phyloP scores from a whole-genome alignment of 1,284 basidiomycete genomes.

The Xerocomus minutiporus region DNA sequence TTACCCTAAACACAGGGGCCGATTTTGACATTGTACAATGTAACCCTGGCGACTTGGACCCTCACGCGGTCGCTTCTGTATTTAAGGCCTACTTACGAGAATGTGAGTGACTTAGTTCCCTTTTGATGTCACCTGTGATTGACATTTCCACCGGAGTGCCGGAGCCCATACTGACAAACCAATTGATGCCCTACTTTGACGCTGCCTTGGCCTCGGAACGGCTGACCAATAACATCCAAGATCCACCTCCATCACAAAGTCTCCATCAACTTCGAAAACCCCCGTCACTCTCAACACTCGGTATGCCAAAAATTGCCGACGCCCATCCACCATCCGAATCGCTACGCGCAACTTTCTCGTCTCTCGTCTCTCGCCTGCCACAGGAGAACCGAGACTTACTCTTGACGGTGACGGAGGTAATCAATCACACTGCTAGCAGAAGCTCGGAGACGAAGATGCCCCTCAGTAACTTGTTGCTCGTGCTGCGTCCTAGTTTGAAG shows the following conservation, averaged over 20 bases:
- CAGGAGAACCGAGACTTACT: slow-evolving; percentile 69
- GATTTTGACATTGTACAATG: slow-evolving; percentile 78
- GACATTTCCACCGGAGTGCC: slow-evolving; percentile 54
- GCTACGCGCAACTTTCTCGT: slow-evolving; percentile 49
- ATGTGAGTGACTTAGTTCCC: slow-evolving; percentile 43
- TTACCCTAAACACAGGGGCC: slow-evolving; percentile 49
- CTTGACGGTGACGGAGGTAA: slow-evolving; percentile 67
- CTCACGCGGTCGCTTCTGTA: slow-evolving; percentile 85
- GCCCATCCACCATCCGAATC: slow-evolving; percentile 54
- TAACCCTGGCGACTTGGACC: slow-evolving; percentile 80
- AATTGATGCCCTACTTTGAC: slow-evolving; percentile 71
- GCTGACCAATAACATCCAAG: slow-evolving; percentile 30
- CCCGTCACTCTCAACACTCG: slow-evolving; percentile 71
- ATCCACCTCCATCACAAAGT: slow-evolving; percentile 36
- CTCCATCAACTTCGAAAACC: slow-evolving; percentile 58
- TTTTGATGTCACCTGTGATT: slow-evolving; percentile 4
- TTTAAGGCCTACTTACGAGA: slow-evolving; percentile 80
- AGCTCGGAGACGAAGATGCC: slow-evolving; percentile 79
- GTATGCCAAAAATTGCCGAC: slow-evolving; percentile 59
- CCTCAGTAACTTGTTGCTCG: slow-evolving; percentile 71
- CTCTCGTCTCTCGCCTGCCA: slow-evolving; percentile 63
- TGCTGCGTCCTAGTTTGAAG: slow-evolving; percentile 76
- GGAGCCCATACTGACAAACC: slow-evolving; percentile 71
- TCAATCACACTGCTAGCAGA: slow-evolving; percentile 60
- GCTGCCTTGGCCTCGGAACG: slow-evolving; percentile 60